phyloP scores from a whole-genome alignment of 805 yeast genomes.

The Pichia insulana region DNA sequence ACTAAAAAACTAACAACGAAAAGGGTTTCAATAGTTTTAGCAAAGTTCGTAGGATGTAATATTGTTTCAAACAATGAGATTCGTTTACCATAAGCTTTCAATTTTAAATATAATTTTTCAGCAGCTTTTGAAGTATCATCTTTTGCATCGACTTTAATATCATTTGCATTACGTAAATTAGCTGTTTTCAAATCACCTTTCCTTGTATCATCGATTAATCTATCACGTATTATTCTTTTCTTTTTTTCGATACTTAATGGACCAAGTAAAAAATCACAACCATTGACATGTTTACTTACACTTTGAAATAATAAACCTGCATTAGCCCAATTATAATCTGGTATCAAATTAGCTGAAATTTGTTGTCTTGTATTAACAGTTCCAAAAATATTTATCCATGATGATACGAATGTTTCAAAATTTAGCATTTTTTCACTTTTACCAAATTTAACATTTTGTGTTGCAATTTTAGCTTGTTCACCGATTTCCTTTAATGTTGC shows the following conservation, averaged over 20 bases:
- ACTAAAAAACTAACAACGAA: slow-evolving; percentile 77
- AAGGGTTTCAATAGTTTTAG: slow-evolving; percentile 75
- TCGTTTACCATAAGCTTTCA: slow-evolving; percentile 24
- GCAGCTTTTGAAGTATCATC: slow-evolving; percentile 60
- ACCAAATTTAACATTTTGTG: slow-evolving; percentile 52
- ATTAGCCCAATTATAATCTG: slow-evolving; percentile 48
- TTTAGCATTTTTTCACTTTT: slow-evolving; percentile 43
- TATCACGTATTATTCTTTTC: slow-evolving; percentile 26
- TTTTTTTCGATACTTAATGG: slow-evolving; percentile 58
- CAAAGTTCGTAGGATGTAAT: slow-evolving; percentile 67
- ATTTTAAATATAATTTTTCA: slow-evolving; percentile 35
- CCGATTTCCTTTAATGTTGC: slow-evolving; percentile 53
- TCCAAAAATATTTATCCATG: slow-evolving; percentile 29
- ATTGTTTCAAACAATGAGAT: slow-evolving; percentile 59
- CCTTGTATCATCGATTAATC: slow-evolving; percentile 35
- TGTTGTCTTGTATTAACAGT: slow-evolving; percentile 16
- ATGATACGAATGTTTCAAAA: slow-evolving; percentile 37
- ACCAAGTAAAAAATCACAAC: slow-evolving; percentile 59
- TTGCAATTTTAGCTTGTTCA: slow-evolving; percentile 54
- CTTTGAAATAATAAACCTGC: slow-evolving; percentile 45
- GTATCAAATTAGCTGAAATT: neutral
- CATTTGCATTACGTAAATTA: slow-evolving; percentile 27
- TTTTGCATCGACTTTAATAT: slow-evolving; percentile 38
- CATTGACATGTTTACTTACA: slow-evolving; percentile 38
- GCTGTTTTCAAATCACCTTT: slow-evolving; percentile 37